Percentiles rank a stretch among this genome's conserved stretches.
Conservation (phyloP, 1,284 basidiomycete genomes). For the Cutaneotrichosporon cyanovorans region DNA sequence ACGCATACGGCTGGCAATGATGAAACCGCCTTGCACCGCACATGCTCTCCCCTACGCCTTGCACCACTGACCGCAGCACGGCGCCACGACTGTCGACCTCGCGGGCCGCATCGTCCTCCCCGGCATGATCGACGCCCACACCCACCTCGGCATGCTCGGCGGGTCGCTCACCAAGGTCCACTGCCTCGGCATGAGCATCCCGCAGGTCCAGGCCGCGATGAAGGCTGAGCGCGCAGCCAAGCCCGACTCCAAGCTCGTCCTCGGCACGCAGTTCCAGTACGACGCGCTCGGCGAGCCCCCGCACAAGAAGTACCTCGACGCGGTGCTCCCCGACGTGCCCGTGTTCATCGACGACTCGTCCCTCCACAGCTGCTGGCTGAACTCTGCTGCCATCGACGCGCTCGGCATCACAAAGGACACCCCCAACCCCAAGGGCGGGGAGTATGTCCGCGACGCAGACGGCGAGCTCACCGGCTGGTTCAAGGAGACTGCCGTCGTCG, state of each 20-base stretch:
- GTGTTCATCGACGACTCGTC: slow-evolving; percentile 27
- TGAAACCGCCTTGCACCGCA: too few species aligned
- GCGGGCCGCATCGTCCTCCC: slow-evolving; percentile 23
- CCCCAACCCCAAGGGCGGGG: slow-evolving; percentile 25
- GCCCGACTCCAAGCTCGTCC: slow-evolving; percentile 11
- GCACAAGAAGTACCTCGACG: slow-evolving; percentile 24
- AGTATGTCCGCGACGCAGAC: slow-evolving; percentile 22
- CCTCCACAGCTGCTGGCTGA: slow-evolving; percentile 30
- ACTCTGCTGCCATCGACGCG: slow-evolving; percentile 21
- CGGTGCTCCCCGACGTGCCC: slow-evolving; percentile 22
- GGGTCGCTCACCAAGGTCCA: slow-evolving; percentile 20
- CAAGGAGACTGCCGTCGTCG: slow-evolving; percentile 23
- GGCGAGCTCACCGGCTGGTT: slow-evolving; percentile 26
- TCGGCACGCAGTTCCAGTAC: slow-evolving; percentile 23
- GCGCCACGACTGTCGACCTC: slow-evolving; percentile 14
- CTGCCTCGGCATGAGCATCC: slow-evolving; percentile 11
- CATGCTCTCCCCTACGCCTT: not conserved
- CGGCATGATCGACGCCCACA: slow-evolving; percentile 31
- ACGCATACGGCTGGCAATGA: too few species aligned
- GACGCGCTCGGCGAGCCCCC: slow-evolving; percentile 21
- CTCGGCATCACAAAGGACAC: slow-evolving; percentile 20
- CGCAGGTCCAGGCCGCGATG: slow-evolving; percentile 17
- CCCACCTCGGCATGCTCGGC: slow-evolving; percentile 28
- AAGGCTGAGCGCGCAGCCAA: slow-evolving; percentile 2
- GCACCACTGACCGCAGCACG: not conserved